Base-by-base conservation (phyloP, 2,329 filamentous ascomycete genomes). In the Fusarium tanahbumbuense region DNA sequence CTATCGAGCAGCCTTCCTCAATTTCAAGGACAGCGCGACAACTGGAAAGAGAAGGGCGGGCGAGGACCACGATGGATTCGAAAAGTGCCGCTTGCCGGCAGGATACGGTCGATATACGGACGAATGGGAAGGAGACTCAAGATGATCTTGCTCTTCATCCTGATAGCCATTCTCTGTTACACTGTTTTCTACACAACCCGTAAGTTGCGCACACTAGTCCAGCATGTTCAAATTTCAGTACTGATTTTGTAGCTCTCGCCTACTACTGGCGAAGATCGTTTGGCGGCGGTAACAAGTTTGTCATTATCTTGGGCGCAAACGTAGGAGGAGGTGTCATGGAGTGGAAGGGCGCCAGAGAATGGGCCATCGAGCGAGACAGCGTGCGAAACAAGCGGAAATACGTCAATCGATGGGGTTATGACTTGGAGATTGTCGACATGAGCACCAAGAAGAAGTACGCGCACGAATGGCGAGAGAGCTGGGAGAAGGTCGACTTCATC, bases 391-490 rank as follows among this genome's bases (percentile, higher is more conserved):
- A 99, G 85, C 91, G 92, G 78, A 92, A 91, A 76, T 99, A 99
- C 77, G 91, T 90, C 4, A 86, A 88, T 34, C 87, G 87, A 78
- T 98, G 96, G 94, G 96, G 96, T 16, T 98, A 99, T 79, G 92
- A 98, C 67, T 84, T 99, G 62, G 96, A 99, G 79, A 92, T 98
- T 77, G 93, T 97, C 72, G 97, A 99, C 80, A 97, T 99, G 94
- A 95, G 94, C 83, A 97, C 94, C 56, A 97, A 98, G 87, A 98
- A 98, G 83, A 90, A 94, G 72, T 99, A 99, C 79, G 95, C 96
- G 28, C 96, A 99, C 82, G 96, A 99, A 82, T 99, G 96, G 96
- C 89, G 96, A 76, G 96, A 99, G 82, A 97, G 95, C 79, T 99
- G 96, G 96, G 96, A 99, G 82, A 99, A 98, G 85, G 94, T 98